Conservation (phyloP, 2,329 filamentous ascomycete species). For the Fusarium pseudocircinatum region DNA sequence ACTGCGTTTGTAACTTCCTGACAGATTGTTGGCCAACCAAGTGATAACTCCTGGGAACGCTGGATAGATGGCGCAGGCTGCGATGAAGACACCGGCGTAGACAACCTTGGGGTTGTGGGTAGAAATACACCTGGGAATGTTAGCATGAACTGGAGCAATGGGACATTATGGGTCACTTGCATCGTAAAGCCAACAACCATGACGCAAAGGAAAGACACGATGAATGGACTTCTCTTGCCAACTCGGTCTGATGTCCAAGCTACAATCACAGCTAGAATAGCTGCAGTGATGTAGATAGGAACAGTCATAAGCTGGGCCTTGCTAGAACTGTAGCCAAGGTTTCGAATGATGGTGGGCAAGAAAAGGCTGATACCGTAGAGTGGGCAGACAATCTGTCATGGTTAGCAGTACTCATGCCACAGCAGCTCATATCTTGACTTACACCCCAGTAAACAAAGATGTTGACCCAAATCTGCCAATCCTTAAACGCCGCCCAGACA, state of each 20-base stretch:
- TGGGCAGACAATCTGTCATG: slow-evolving; percentile 58
- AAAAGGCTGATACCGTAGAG: slow-evolving; percentile 67
- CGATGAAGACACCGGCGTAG: slow-evolving; percentile 81
- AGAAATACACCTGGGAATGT: slow-evolving; percentile 61
- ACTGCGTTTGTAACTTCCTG: slow-evolving; percentile 71
- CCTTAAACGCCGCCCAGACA: slow-evolving; percentile 75
- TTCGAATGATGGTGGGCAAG: slow-evolving; percentile 71
- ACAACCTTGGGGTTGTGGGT: slow-evolving; percentile 66
- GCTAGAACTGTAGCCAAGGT: slow-evolving; percentile 65
- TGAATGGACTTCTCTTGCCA: slow-evolving; percentile 64
- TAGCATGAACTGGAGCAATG: neutral
- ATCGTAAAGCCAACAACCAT: slow-evolving; percentile 68
- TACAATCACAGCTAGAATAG: slow-evolving; percentile 63
- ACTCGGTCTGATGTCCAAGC: slow-evolving; percentile 66
- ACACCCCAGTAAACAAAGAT: slow-evolving; percentile 73
- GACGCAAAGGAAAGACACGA: slow-evolving; percentile 61
- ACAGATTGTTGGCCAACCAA: slow-evolving; percentile 82
- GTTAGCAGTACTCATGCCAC: neutral
- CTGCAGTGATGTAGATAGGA: slow-evolving; percentile 68
- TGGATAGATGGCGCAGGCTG: slow-evolving; percentile 81
- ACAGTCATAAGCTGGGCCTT: slow-evolving; percentile 74
- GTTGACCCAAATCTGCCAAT: slow-evolving; percentile 80
- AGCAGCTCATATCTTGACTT: slow-evolving; percentile 38
- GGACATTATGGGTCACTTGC: slow-evolving; percentile 41
- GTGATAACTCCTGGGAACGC: slow-evolving; percentile 80